Evolutionary conservation across 768 basidiomycete species (phyloP).

Genomic region (Leucocoprinus leucothites): DNA sequence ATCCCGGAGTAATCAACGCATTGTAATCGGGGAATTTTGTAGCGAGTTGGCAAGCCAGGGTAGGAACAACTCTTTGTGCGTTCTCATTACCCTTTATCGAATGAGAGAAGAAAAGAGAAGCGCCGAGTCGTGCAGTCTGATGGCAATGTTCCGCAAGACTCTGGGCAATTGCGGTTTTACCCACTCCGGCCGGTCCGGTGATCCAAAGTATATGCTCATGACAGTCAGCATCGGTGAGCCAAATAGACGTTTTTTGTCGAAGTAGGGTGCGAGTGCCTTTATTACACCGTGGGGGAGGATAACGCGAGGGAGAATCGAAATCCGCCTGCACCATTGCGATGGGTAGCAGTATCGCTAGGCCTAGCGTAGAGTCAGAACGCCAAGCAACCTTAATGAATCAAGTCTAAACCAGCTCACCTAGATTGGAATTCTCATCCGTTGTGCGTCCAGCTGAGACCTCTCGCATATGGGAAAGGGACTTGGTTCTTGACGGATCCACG

Average conservation of each 20-base stretch:
- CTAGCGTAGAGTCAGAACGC: neutral
- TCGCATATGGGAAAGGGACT: neutral
- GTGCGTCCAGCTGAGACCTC: neutral
- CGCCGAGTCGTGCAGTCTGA: neutral
- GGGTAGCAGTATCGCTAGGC: neutral
- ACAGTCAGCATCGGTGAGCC: neutral
- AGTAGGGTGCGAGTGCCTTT: neutral
- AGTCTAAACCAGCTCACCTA: neutral
- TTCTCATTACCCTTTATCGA: neutral
- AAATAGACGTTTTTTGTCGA: neutral
- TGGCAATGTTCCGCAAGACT: slow-evolving; percentile 1
- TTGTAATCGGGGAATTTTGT: neutral
- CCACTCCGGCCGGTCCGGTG: neutral
- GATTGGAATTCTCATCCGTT: neutral
- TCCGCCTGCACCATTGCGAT: neutral
- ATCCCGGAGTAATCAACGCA: neutral
- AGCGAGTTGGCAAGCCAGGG: neutral
- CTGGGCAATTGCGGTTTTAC: neutral
- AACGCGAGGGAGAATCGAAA: neutral
- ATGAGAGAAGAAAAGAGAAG: neutral
- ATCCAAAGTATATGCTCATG: neutral
- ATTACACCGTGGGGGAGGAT: neutral
- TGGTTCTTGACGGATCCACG: neutral
- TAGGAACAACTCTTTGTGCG: neutral
- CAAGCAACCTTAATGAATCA: neutral